A percentile compares a stretch with the other conserved stretches of the same genome.
phyloP scores from a whole-genome alignment of 768 basidiomycete species.

The Multifurca ochricompacta region DNA sequence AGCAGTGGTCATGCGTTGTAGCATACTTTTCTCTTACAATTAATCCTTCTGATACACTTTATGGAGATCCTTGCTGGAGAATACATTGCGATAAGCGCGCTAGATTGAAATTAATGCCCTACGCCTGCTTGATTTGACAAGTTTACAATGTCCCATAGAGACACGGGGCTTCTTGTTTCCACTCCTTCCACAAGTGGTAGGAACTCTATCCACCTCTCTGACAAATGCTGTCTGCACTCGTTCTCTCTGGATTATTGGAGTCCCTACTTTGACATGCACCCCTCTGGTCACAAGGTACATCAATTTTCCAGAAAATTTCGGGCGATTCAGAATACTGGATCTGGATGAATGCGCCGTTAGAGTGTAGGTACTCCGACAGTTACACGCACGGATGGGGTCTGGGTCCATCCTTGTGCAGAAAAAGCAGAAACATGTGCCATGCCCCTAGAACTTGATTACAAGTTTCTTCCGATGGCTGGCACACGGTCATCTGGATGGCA shows the following conservation, averaged over 20 bases:
- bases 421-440: too few species aligned
- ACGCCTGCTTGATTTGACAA: neutral
- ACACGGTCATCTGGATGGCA: too few species aligned
- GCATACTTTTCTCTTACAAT: neutral
- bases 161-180: neutral
- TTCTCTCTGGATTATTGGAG: slow-evolving; percentile 3
- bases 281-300: slow-evolving; percentile 5
- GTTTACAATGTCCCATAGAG: neutral
- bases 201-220: neutral
- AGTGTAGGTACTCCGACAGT: neutral
- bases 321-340: neutral
- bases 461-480: too few species aligned
- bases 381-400: too few species aligned
- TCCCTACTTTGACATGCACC: neutral
- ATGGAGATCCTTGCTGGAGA: neutral
- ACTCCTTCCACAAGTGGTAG: slow-evolving; percentile 2
- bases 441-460: too few species aligned
- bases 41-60: neutral
- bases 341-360: neutral
- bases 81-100: neutral
- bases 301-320: neutral
- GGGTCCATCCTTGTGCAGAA: too few species aligned
- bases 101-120: neutral
- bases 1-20: slow-evolving; percentile 4
- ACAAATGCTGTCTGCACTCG: neutral